Evolutionary conservation across 495 filamentous ascomycete genomes (phyloP), one percentile per base, ranked within the genome.

Genomic region (Bathelium albidoporum): DNA sequence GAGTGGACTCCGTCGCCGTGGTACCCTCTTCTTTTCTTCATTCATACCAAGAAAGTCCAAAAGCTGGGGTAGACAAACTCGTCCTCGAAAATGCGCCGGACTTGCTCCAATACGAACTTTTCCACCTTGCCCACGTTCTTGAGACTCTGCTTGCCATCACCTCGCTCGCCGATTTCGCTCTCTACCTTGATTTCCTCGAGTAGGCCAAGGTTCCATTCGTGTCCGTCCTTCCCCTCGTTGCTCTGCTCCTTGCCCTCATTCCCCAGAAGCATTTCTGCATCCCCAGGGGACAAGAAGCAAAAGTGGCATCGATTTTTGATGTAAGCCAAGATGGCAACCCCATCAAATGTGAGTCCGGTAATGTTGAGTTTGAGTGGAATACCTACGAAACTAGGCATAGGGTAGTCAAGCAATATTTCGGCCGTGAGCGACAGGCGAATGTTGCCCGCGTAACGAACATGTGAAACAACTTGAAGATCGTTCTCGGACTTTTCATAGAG

Each of bases 121-220:
- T 98, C 94, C 41, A 98, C 94, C 77, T 98, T 98, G 20, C 95
- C 92, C 41, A 98, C 91, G 75, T 98, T 98, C 79, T 96, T 97
- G 31, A 98, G 76, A 34, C 91, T 91, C 75, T 95, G 91, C 75
- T 92, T 95, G 32, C 90, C 90, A 63, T 89, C 86, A 70, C 91
- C 91, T 68, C 89, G 85, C 71, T 93, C 83, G 1, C 94, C 94
- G 71, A 98, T 98, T 77, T 97, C 95, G 71, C 91, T 97, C 70
- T 98, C 94, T 1, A 98, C 94, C 62, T 87, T 83, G 65, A 97
- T 95, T 74, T 97, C 90, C 75, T 91, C 87, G 59, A 97, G 73
- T 65, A 97, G 70, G 0, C 90, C 87, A 11, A 89, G 90, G 49
- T 87, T 76, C 59, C 64, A 69, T 24, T 55, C 49, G 49, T 55